Evolutionary conservation across 23 red algal genomes (phyloP).

Genomic region (Agarophyton chilense): DNA sequence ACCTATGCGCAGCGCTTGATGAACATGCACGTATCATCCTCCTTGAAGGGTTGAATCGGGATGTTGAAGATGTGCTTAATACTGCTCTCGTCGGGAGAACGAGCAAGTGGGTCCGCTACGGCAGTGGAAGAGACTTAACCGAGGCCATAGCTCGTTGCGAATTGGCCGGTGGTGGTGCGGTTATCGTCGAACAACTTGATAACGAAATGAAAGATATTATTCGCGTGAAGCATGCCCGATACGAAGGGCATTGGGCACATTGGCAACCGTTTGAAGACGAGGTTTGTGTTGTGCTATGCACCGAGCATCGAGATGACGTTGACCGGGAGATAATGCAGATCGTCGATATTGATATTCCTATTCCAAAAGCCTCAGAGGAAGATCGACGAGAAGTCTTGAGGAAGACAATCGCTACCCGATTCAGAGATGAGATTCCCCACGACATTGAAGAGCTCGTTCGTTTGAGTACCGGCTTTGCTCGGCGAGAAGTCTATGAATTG

Average conservation of each 20-base stretch:
- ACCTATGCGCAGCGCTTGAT: not conserved
- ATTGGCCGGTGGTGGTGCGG: constrained; percentile 17
- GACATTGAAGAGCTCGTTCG: constrained; percentile 42
- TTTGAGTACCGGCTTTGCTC: constrained; percentile 58
- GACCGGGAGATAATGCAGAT: not conserved
- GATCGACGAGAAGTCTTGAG: constrained; percentile 16
- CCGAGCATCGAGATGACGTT: constrained; percentile 26
- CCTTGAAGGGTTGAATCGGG: constrained; percentile 21
- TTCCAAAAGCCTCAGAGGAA: constrained; percentile 21
- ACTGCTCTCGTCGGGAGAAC: not conserved
- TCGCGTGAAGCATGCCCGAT: not conserved
- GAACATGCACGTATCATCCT: not conserved
- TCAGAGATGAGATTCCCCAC: not conserved
- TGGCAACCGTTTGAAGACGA: not conserved
- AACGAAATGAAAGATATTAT: constrained; percentile 20
- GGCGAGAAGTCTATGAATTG: constrained; percentile 29
- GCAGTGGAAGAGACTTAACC: not conserved
- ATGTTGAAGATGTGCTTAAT: constrained; percentile 31
- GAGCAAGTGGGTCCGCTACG: constrained; percentile 6
- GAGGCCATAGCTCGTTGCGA: constrained; percentile 18
- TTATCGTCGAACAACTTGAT: not conserved
- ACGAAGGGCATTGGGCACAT: constrained; percentile 1
- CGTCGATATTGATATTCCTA: constrained; percentile 21
- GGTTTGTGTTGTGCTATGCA: constrained; percentile 15
- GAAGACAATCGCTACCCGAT: not conserved